Base-by-base conservation (phyloP, 306 rosid species). In the Pyrus bretschneideri region DNA sequence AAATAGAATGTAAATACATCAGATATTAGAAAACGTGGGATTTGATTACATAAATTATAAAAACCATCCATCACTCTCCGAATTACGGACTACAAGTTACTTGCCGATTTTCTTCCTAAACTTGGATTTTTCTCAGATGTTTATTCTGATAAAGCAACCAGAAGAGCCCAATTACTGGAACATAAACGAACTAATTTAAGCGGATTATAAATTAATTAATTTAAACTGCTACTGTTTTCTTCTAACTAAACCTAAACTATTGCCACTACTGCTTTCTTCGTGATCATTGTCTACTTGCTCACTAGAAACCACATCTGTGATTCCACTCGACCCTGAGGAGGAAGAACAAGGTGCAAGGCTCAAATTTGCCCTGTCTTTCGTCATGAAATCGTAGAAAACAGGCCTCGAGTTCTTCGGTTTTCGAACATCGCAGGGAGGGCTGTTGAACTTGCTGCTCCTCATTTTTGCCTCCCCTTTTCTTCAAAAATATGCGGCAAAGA, bases 401-500 rank as follows among this genome's bases (percentile, higher is more conserved):
- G 95, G 89, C 82, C 67, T 79, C 15, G 27, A 3, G 42, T 10
- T 78, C 49, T 38, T 77, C n/a, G 64, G 27, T 67, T 76, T 80
- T 5, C 44, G 51, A 69, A 30, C 55, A 46, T 27, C 54, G 25
- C 74, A n/a, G 55, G 5, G 68, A 67, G 10, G 63, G 19, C 79
- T 65, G 77, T 6, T 69, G 77, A 3, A 49, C 69, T 11, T 51
- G 83, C 4, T 76, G 87, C 1, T 81, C 89, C 29, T 84, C 88
- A 38, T 54, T 84, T 67, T 84, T 87, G 46, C 78, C 72, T 38
- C 78, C 85, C 72, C 99, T 92, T 73, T 82, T 92, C 93, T 95
- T 95, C 73, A 91, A 79, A 82, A 95, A 95, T 85, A 95, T 88
- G 58, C 99, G 97, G 80, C 99, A 92, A 0, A 95, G 87, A 44